Base-by-base conservation (phyloP, 345 rosid species). In the Eucalyptus melliodora region DNA sequence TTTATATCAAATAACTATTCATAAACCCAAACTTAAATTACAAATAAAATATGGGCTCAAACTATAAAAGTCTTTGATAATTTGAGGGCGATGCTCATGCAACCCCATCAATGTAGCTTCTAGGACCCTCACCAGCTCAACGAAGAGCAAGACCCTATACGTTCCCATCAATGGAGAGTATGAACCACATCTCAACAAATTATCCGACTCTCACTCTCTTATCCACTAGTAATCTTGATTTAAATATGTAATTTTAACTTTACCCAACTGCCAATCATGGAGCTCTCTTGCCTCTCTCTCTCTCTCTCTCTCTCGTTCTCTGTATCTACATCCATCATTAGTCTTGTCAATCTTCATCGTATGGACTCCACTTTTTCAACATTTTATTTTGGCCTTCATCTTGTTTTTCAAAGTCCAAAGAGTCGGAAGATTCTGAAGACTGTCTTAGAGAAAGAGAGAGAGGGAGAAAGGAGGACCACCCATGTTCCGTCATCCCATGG, bases 71-170 rank as follows among this genome's bases (percentile, higher is more conserved):
- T 21, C 59, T 8, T 53, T 53, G 59, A 21, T 53, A 53, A 21
- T 53, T 53, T 53, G 59, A 1, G 11, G 1, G 26, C 2, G 0
- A 0, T 19, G 24, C 24, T 2, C 24, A 19, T 53, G 59, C 24
- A 9, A 53, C 59, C 59, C 5, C 2, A 0, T 53, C 24, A 53
- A 53, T 8, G 59, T 9, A 19, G 5, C 10, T 19, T 53, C 1
- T 53, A 1, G 26, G 24, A 53, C 5, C 24, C 59, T 53, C 11
- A 0, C 11, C 26, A 53, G 26, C 59, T 53, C 59, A 53, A 5
- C 2, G 1, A 53, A 8, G 5, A 19, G 59, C 59, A 53, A 40
- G 40, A 40, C 40, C 40, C 5, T 40, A 1, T 40, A 40, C 40
- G 5, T 40, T 40, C 5, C 40, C 40, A 40, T 40, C 40, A 40